phyloP scores from a whole-genome alignment of 768 basidiomycete species.

The Daedaleopsis nitida region DNA sequence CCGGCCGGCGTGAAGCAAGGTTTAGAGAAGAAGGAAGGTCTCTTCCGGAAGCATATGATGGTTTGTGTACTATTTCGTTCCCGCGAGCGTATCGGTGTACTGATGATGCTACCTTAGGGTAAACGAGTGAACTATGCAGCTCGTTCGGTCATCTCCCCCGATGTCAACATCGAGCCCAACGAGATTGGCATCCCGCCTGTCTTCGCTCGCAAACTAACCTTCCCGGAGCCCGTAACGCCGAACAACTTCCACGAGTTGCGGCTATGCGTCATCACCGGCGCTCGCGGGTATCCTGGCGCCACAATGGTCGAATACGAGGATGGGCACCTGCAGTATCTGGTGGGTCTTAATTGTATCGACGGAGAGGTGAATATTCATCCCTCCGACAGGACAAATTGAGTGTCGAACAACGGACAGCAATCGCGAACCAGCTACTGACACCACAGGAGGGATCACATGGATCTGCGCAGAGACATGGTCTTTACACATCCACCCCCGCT shows the following conservation, averaged over 20 bases:
- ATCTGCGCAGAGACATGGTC: conserved; percentile 45
- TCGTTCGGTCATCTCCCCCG: conserved; percentile 99
- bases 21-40: conserved; percentile 97
- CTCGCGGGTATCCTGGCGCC: conserved; percentile 88
- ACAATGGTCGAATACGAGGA: conserved; percentile 95
- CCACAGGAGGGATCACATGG: conserved; percentile 76
- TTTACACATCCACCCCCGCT: conserved; percentile 75
- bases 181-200: conserved; percentile 98
- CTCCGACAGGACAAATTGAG: conserved; percentile 73
- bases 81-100: neutral
- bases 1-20: conserved; percentile 95
- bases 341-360: conserved; percentile 35
- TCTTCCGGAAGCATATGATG: conserved; percentile 99
- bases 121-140: conserved; percentile 99
- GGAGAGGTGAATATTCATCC: neutral
- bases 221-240: conserved; percentile 94
- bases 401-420: conserved; percentile 88
- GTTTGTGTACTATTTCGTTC: conserved; percentile 43
- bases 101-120: conserved; percentile 54
- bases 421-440: conserved; percentile 93
- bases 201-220: conserved; percentile 95
- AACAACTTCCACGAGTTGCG: conserved; percentile 88
- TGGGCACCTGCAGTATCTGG: conserved; percentile 83
- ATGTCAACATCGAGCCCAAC: conserved; percentile 98
- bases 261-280: conserved; percentile 88